Conservation (phyloP, 257 asterid genomes). For the Thymus mandschuricus region DNA sequence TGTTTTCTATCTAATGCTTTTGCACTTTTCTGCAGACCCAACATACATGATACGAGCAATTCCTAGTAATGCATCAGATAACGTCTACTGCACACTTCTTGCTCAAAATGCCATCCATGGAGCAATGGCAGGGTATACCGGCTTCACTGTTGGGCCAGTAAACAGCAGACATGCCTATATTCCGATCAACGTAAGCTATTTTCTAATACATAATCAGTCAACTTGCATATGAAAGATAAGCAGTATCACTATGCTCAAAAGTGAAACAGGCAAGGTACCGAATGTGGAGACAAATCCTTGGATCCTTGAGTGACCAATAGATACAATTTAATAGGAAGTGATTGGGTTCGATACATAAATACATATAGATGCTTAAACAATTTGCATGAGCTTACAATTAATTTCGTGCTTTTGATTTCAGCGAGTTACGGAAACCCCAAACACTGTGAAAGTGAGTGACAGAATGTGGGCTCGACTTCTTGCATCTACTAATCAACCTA, state of each 20-base stretch:
- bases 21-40: constrained; percentile 64
- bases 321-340: neutral
- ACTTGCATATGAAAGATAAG: neutral
- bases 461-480: constrained; percentile 98
- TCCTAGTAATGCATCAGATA: constrained; percentile 96
- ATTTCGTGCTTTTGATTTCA: constrained; percentile 39
- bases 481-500: constrained; percentile 91
- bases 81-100: constrained; percentile 95
- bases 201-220: neutral
- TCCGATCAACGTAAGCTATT: constrained; percentile 77
- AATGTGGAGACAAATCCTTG: neutral
- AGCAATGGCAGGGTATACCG: constrained; percentile 97
- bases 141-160: constrained; percentile 95
- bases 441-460: constrained; percentile 73
- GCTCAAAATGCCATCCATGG: constrained; percentile 97
- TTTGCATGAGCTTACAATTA: neutral
- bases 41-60: constrained; percentile 97
- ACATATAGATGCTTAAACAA: neutral
- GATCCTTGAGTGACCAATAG: neutral
- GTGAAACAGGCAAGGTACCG: neutral
- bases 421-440: constrained; percentile 82
- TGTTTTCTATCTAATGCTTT: constrained; percentile 9
- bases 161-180: constrained; percentile 88
- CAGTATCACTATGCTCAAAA: neutral
- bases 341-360: neutral